These are phyloP conservation scores for Thielaviopsis populi DNA, from an alignment of 2,329 filamentous ascomycete genomes.

Conservation along the genomic window DNA sequence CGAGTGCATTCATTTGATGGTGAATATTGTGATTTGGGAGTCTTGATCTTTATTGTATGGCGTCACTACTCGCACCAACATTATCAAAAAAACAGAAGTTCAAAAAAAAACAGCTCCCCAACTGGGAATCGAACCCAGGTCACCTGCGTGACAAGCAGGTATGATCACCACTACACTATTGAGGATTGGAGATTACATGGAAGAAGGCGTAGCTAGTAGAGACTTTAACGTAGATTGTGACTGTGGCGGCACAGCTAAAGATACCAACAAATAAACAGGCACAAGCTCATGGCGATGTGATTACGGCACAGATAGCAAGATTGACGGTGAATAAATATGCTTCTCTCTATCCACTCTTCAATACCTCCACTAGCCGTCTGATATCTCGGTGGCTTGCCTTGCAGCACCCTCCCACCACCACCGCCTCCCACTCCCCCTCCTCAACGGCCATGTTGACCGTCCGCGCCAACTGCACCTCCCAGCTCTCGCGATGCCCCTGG, in stretches of 20 bases:
- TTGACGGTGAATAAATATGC: too few species aligned
- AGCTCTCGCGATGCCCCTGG: constrained; percentile 23
- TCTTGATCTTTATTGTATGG: not conserved
- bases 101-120: not conserved
- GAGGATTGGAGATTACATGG: not conserved
- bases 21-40: too few species aligned
- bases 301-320: too few species aligned
- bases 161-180: constrained; percentile 11
- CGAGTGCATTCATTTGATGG: too few species aligned
- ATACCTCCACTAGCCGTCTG: not conserved
- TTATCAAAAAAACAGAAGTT: not conserved
- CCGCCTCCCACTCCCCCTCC: constrained; percentile 29
- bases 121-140: constrained; percentile 11
- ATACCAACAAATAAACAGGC: too few species aligned
- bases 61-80: not conserved
- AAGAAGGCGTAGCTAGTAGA: too few species aligned
- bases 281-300: too few species aligned
- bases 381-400: constrained; percentile 30
- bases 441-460: constrained; percentile 27
- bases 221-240: not conserved
- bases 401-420: constrained; percentile 40
- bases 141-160: constrained; percentile 11
- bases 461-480: constrained; percentile 32
- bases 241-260: too few species aligned
- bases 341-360: not conserved